phyloP scores from a whole-genome alignment of 805 yeast genomes.

The Candida awuae region DNA sequence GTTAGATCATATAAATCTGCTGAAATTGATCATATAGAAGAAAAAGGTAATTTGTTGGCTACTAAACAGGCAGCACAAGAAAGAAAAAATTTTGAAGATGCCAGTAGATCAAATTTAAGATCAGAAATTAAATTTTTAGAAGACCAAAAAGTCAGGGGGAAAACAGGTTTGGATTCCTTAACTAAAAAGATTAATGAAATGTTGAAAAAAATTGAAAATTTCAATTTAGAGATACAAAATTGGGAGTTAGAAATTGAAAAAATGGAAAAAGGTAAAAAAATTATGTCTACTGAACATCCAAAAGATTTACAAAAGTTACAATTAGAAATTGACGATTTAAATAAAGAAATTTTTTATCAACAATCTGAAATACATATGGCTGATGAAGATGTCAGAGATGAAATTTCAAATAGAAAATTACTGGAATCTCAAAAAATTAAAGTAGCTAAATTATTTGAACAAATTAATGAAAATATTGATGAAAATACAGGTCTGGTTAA shows the following conservation, averaged over 20 bases:
- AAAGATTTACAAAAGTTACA: conserved; percentile 14
- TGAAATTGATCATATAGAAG: conserved; percentile 32
- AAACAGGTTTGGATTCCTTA: conserved; percentile 29
- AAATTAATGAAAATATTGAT: conserved; percentile 19
- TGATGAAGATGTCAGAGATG: conserved; percentile 29
- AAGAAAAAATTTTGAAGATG: conserved; percentile 35
- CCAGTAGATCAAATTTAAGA: conserved; percentile 32
- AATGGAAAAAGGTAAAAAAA: conserved; percentile 14
- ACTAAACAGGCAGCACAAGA: conserved; percentile 32
- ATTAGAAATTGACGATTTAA: conserved; percentile 21
- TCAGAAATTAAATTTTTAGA: conserved; percentile 36
- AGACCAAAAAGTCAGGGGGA: conserved; percentile 32
- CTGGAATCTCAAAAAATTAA: conserved; percentile 21
- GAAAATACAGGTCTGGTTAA: conserved; percentile 24
- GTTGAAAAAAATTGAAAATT: conserved; percentile 26
- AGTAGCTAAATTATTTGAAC: conserved; percentile 19
- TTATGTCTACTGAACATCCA: conserved; percentile 13
- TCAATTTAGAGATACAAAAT: conserved; percentile 27
- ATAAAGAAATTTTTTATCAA: conserved; percentile 22
- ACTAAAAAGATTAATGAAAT: conserved; percentile 25
- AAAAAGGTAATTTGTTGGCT: conserved; percentile 27
- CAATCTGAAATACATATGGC: conserved; percentile 24
- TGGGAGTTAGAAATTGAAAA: conserved; percentile 29
- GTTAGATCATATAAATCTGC: conserved; percentile 28
- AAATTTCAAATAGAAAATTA: conserved; percentile 20